These are phyloP conservation scores for Cladosporium velox DNA, from an alignment of 2,329 filamentous ascomycete species.

Conservation along the genomic window DNA sequence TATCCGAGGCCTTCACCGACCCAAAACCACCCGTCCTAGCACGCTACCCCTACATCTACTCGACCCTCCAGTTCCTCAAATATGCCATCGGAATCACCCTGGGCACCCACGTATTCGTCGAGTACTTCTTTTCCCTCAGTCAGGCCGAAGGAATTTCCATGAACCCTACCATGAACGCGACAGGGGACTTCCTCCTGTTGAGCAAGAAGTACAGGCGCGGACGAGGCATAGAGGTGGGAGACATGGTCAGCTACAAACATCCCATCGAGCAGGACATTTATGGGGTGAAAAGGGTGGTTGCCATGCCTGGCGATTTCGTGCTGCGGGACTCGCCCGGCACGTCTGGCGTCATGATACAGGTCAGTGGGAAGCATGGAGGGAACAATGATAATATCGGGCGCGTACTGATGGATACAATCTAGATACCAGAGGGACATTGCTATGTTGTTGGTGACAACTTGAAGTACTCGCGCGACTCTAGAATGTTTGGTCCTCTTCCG, in stretches of 20 bases:
- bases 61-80: background rate
- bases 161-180: conserved; percentile 76
- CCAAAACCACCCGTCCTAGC: conserved; percentile 17
- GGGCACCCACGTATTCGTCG: conserved; percentile 38
- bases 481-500: conserved; percentile 82
- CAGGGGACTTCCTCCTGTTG: conserved; percentile 69
- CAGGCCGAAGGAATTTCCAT: conserved; percentile 75
- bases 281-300: conserved; percentile 74
- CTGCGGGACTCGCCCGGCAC: conserved; percentile 60
- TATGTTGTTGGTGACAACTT: conserved; percentile 91
- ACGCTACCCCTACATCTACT: conserved; percentile 12
- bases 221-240: conserved; percentile 70
- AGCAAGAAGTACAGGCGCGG: conserved; percentile 70
- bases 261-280: conserved; percentile 58
- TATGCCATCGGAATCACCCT: conserved; percentile 22
- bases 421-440: conserved; percentile 90
- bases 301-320: conserved; percentile 67
- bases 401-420: conserved; percentile 22
- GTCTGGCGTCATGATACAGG: conserved; percentile 64
- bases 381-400: background rate
- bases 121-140: conserved; percentile 63
- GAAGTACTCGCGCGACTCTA: conserved; percentile 79
- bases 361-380: conserved; percentile 36
- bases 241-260: conserved; percentile 77
- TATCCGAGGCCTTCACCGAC: conserved; percentile 8